Evolutionary conservation across 2,329 filamentous ascomycete genomes (phyloP).

Genomic region (Magnaporthales sp.): DNA sequence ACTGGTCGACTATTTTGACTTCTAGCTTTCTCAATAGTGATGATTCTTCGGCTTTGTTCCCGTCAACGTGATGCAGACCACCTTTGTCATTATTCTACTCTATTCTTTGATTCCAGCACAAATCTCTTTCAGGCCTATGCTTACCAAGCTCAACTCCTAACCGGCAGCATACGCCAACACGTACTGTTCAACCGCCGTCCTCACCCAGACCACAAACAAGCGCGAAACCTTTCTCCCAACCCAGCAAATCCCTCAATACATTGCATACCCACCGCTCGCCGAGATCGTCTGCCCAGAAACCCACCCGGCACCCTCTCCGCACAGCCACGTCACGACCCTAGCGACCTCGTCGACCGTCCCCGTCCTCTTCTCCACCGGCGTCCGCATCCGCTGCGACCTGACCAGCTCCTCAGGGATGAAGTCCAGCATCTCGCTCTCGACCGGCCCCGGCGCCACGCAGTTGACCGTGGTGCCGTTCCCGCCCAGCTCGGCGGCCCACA

Average conservation of each 20-base stretch:
- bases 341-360: conserved; percentile 46
- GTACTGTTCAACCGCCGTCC: too few species aligned
- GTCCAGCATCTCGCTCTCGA: conserved; percentile 36
- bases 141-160: too few species aligned
- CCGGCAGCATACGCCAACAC: too few species aligned
- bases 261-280: conserved; percentile 35
- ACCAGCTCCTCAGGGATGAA: conserved; percentile 32
- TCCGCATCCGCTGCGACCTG: conserved; percentile 38
- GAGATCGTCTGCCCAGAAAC: conserved; percentile 46
- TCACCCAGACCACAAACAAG: too few species aligned
- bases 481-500: conserved; percentile 51
- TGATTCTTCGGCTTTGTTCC: not conserved
- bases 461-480: conserved; percentile 51
- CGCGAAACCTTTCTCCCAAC: too few species aligned
- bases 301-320: conserved; percentile 38
- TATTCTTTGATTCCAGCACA: not conserved
- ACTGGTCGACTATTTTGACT: not conserved
- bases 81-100: not conserved
- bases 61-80: not conserved
- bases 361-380: conserved; percentile 39
- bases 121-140: too few species aligned
- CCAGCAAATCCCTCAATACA: not conserved
- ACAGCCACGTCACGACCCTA: conserved; percentile 45
- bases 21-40: not conserved
- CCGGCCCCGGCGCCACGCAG: conserved; percentile 48